Evolutionary conservation across 768 basidiomycete species (phyloP), one percentile per base, ranked within the genome.

Genomic region (Boletellus emodensis): DNA sequence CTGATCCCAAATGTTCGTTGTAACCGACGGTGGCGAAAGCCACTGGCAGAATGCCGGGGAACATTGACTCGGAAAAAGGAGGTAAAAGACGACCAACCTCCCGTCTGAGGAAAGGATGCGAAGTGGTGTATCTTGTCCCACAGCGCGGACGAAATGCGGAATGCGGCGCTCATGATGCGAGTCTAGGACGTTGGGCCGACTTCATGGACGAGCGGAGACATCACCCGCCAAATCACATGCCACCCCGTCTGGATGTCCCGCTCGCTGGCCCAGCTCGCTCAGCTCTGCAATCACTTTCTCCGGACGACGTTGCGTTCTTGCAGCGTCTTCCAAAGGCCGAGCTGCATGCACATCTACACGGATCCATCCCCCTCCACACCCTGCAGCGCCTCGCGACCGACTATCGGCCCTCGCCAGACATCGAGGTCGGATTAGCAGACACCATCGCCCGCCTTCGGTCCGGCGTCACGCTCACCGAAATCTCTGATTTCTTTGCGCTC

Each of bases 111-210:
- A 69, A 94, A 94, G 1, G 87, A 87, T 0, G 90, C 88, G 62
- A 90, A 94, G 60, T 94, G 88, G 70, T 88, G 87, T 53, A 94
- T 90, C 69, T 80, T 85, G 71, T 93, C 90, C 91, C 92, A 94
- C 55, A 94, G 73, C 8, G 82, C 75, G 51, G 84, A 73, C 14
- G 85, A 79, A 55, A 94, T 94, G 44, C 84, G 81, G 70, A 89
- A 93, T 11, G 57, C 56, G 17, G 65, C 64, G 22, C 67, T 66
- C 76, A 76, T 76, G 51, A 28, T 48, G n/a, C 11, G 30, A 30
- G 30, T 30, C 30, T 30, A 7, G 30, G 30, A 30, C 30, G 11
- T 17, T 2, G 24, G 12, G 18, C 34, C 8, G 35, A 14, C 20
- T 20, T 20, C 24, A 44, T 24, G 20, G n/a, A 28, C 11, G 26